Base-by-base conservation (phyloP, 2,329 filamentous ascomycete genomes). In the Penicillium janthinellum region DNA sequence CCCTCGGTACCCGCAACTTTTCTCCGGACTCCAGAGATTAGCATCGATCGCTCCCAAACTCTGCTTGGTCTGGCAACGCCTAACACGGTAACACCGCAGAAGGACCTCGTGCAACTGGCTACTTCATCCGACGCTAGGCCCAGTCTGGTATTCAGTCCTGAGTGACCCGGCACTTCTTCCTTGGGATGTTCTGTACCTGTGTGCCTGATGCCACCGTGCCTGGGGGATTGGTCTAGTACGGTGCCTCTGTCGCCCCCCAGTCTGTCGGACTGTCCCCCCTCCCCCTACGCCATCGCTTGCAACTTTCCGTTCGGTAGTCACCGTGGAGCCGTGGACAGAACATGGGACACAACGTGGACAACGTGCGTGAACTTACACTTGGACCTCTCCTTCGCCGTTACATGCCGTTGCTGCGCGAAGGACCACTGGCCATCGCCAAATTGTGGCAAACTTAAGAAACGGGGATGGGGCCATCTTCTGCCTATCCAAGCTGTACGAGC, bases 331-430 rank as follows among this genome's bases (percentile, higher is more conserved):
- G 28, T 31, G 6, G 28, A 28, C 42, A 28, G 25, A 45, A 28
- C 42, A 20, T 45, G 20, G 42, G 42, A 15, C 39, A 28, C 22
- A 45, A 45, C 42, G 42, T 54, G 50, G 54, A 56, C 59, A 63
- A 59, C 50, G 54, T 62, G 55, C 56, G 22, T 54, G 57, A 63
- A 63, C 59, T 34, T 57, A 64, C 59, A 57, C 58, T 58, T 59
- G 22, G 61, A 58, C 58, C 58, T 58, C 56, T 20, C 22, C 15
- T 22, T 15, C 25, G 45, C 15, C 45, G 45, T 48, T 17, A 48
- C 25, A 48, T 15, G 14, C 45, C 14, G 28, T 34, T 2, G 25
- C 45, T 20, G n/a, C 14, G 7, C 11, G 14, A 45, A 56, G 44
- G 38, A 35, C 53, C 34, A 37, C 35, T 38, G 15, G 15, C 42